Evolutionary conservation across 1,139 yeast species (phyloP).

Genomic region (Kurtzmaniella quercitrusa): DNA sequence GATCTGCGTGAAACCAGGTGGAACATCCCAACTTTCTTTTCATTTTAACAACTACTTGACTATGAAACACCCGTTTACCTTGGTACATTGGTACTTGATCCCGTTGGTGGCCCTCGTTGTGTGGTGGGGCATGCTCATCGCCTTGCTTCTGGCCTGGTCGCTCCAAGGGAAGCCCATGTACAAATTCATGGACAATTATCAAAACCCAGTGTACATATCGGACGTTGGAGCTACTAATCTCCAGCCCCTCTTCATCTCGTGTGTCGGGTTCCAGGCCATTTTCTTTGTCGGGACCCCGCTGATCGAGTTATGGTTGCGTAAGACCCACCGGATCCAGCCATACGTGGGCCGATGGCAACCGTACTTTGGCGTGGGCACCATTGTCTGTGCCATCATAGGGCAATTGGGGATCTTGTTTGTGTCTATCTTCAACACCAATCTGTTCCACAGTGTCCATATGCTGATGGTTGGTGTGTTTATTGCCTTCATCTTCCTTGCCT

Average conservation of each 20-base stretch:
- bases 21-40: neutral
- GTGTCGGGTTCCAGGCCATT: slow-evolving; percentile 74
- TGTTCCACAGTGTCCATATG: slow-evolving; percentile 57
- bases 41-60: slow-evolving; percentile 5
- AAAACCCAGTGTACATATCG: slow-evolving; percentile 68
- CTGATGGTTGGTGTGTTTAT: slow-evolving; percentile 74
- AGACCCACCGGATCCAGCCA: slow-evolving; percentile 50
- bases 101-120: slow-evolving; percentile 27
- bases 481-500: slow-evolving; percentile 62
- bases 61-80: slow-evolving; percentile 17
- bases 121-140: slow-evolving; percentile 43
- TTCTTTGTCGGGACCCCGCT: slow-evolving; percentile 64
- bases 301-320: slow-evolving; percentile 56
- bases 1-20: neutral
- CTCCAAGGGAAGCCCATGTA: slow-evolving; percentile 75
- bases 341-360: slow-evolving; percentile 46
- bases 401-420: slow-evolving; percentile 74
- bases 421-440: slow-evolving; percentile 66
- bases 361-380: slow-evolving; percentile 45
- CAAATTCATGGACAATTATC: slow-evolving; percentile 44
- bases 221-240: slow-evolving; percentile 83
- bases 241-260: slow-evolving; percentile 79
- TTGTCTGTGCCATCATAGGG: slow-evolving; percentile 58
- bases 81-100: slow-evolving; percentile 31
- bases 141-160: slow-evolving; percentile 51